phyloP scores from a whole-genome alignment of 371 early-diverging fungal species.

The Entomophthora muscae region DNA sequence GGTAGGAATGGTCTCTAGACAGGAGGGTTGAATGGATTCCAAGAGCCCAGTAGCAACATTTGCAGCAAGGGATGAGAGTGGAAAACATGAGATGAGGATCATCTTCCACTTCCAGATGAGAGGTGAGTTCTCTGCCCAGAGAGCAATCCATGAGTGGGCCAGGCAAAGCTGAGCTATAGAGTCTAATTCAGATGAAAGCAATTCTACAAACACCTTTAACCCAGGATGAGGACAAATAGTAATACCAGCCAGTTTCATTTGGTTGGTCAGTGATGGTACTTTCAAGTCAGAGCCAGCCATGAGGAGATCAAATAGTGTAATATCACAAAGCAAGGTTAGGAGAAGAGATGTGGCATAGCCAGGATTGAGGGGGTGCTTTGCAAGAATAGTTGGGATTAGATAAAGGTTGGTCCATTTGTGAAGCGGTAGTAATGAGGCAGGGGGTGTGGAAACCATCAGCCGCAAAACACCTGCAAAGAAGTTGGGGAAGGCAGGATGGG shows the following conservation, averaged over 20 bases:
- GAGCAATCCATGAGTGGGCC: not conserved
- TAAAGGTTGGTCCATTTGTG: not conserved
- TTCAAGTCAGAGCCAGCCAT: not conserved
- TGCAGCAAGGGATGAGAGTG: not conserved
- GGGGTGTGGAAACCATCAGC: not conserved
- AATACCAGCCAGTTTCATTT: not conserved
- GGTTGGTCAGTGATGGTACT: not conserved
- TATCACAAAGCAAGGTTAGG: not conserved
- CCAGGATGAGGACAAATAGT: not conserved
- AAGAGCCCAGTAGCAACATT: not conserved
- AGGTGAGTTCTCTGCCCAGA: not conserved
- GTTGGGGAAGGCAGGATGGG: not conserved
- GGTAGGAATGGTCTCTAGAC: not conserved
- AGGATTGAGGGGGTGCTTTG: not conserved
- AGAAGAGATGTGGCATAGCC: not conserved
- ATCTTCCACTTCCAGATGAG: not conserved
- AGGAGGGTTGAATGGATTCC: not conserved
- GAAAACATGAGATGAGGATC: not conserved
- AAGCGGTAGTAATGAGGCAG: not conserved
- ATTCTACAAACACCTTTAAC: not conserved
- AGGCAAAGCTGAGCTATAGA: not conserved
- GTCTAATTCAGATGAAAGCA: not conserved
- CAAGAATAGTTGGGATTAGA: not conserved
- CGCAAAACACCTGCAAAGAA: not conserved
- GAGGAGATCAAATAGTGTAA: not conserved